phyloP scores from a whole-genome alignment of 768 basidiomycete genomes.

The Pisolithus sp. region DNA sequence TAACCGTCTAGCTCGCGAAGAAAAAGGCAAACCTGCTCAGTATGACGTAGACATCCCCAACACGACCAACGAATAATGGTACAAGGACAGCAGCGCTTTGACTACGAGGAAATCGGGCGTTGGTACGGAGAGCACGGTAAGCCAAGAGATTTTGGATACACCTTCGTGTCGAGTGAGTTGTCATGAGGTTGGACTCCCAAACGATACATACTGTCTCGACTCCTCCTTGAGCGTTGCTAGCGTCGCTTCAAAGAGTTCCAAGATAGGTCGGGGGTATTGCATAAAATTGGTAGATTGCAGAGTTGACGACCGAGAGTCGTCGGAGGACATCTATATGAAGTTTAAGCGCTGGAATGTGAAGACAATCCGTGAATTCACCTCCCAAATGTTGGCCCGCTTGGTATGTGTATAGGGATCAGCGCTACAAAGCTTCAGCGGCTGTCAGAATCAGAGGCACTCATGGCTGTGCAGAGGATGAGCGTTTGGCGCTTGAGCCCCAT shows the following conservation, averaged over 20 bases:
- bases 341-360: too few species aligned
- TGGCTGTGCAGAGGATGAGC: too few species aligned
- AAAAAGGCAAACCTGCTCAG: constrained; percentile 60
- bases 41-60: constrained; percentile 79
- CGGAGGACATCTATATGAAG: too few species aligned
- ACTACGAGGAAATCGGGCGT: constrained; percentile 45
- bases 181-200: not conserved
- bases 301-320: too few species aligned
- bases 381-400: too few species aligned
- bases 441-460: too few species aligned
- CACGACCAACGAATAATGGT: constrained; percentile 77
- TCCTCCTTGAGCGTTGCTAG: constrained; percentile 13
- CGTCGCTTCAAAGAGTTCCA: constrained; percentile 8
- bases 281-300: constrained; percentile 7
- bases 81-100: constrained; percentile 73
- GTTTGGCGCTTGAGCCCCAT: too few species aligned
- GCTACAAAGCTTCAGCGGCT: too few species aligned
- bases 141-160: constrained; percentile 21
- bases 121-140: constrained; percentile 21
- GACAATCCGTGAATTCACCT: too few species aligned
- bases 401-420: too few species aligned
- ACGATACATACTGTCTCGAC: constrained; percentile 13
- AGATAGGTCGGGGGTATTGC: constrained; percentile 11
- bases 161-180: constrained; percentile 3
- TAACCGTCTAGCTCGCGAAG: not conserved